Base-by-base conservation (phyloP, 176 grass and related monocot genomes). In the Raddia guianensis region DNA sequence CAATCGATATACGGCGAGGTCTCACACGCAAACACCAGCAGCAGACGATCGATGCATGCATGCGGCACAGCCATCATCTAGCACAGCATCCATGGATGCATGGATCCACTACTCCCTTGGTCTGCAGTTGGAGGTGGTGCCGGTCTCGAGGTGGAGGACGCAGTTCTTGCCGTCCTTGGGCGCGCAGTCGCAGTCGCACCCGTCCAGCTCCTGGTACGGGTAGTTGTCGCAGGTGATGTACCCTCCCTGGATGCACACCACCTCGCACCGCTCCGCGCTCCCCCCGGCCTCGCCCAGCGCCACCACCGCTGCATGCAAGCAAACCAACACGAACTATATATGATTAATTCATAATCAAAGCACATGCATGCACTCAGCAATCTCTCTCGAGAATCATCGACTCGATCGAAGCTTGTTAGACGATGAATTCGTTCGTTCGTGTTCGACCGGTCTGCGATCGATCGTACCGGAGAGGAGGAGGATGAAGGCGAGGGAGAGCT, bases 191-290 rank as follows among this genome's bases (percentile, higher is more conserved):
- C 80, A 89, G 1, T 0, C 82, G 35, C 87, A 89, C 4, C 76
- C 76, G 4, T 81, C 53, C 71, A 86, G 70, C 82, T 76, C 13
- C 80, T 63, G 20, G 37, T 19, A 7, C 6, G 37, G 60, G 76
- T 88, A 88, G 76, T 81, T 89, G 51, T 57, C 14, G 70, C 87
- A 86, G 75, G 76, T 85, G 75, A 89, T 76, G 87, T 85, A 32
- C 1, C 70, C 87, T 6, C 82, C 87, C 49, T 70, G 82, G 16
- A 40, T 2, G 82, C 87, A 89, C 76, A 20, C 18, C 37, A 73
- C 58, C 9, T 7, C 0, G 55, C 75, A 77, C 49, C 7, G 48
- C 69, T 68, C 3, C 37, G 27, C 64, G 49, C 27, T 45, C 7
- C 35, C 50, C 2, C 21, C 56, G 0, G 55, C 56, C 35, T 53